Evolutionary conservation across 139 green algal species (phyloP), one percentile per base, ranked within the genome.

Genomic region (Penium margaritaceum): DNA sequence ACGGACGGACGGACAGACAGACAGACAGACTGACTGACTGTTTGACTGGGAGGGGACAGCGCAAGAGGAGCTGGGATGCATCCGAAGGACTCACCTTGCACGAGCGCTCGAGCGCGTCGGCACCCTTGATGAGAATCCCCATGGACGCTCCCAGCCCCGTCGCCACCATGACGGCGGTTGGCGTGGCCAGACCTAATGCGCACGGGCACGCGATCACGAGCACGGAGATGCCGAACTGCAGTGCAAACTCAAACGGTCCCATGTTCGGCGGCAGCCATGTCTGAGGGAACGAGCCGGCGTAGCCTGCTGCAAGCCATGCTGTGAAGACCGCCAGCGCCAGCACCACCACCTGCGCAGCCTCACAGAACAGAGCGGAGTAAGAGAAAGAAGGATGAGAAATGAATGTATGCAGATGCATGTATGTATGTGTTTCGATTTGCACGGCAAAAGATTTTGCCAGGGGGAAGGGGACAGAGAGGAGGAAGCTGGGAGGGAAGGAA

Each of bases 201-300:
- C 94, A 99, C 61, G 94, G 94, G 87, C 94, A 99, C 54, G 94
- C 94, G 47, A 99, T 95, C 44, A 98, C 93, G 39, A 99, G 76
- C 58, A 97, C 94, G 1, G 89, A 81, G 65, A 98, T 96, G 68
- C 87, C 93, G 75, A 97, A 96, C 35, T 96, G 83, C 29, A 98
- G 82, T 7, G 91, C 88, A 43, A 98, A 93, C 21, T 97, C 81
- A 73, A 96, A 97, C 47, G 72, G 70, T 54, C 84, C 87, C 74
- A 55, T 68, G 24, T 51, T 87, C 46, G 83, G 60, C 2, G 93
- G 93, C 46, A 96, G 81, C 89, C 90, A 96, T 2, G 37, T 19
- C 19, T 75, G 54, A 1, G 87, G 88, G 65, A 81, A 88, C 0
- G 34, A 32, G 33, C 71, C 77, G 15, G 17, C 19, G 4, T 27